Evolutionary conservation across 2,329 filamentous ascomycete genomes (phyloP).

Genomic region (Trichoderma guizhouense): DNA sequence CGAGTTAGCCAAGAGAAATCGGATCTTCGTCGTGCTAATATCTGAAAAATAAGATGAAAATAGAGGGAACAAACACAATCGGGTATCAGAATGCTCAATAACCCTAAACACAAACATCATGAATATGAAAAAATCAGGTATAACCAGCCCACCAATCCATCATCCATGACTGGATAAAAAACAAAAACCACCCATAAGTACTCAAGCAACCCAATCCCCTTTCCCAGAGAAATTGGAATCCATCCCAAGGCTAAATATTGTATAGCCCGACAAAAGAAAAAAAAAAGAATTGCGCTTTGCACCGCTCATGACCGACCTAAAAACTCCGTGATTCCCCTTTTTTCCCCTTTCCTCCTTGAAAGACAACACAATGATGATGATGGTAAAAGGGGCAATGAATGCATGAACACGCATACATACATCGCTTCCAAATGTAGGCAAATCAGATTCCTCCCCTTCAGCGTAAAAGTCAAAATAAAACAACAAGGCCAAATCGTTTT

Average conservation of each 20-base stretch:
- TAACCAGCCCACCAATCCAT: background rate
- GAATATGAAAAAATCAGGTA: conserved; percentile 15
- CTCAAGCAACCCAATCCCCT: background rate
- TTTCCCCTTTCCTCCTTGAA: background rate
- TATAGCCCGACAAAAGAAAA: background rate
- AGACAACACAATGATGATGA: background rate
- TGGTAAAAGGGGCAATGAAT: background rate
- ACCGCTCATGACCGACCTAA: background rate
- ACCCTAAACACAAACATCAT: conserved; percentile 24
- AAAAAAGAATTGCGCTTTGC: background rate
- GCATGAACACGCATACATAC: background rate
- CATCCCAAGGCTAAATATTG: background rate
- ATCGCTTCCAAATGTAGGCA: background rate
- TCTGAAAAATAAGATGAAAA: background rate
- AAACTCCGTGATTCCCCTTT: background rate
- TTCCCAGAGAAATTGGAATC: background rate
- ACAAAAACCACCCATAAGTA: background rate
- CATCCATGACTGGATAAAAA: background rate
- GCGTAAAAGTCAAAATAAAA: background rate
- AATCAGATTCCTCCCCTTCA: background rate
- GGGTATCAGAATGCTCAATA: conserved; percentile 36
- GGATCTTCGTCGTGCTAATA: background rate
- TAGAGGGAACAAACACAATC: conserved; percentile 22
- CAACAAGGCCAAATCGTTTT: background rate
- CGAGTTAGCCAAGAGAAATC: background rate